Conservation (phyloP, 2,329 filamentous ascomycete genomes). For the Aureobasidium sp. region DNA sequence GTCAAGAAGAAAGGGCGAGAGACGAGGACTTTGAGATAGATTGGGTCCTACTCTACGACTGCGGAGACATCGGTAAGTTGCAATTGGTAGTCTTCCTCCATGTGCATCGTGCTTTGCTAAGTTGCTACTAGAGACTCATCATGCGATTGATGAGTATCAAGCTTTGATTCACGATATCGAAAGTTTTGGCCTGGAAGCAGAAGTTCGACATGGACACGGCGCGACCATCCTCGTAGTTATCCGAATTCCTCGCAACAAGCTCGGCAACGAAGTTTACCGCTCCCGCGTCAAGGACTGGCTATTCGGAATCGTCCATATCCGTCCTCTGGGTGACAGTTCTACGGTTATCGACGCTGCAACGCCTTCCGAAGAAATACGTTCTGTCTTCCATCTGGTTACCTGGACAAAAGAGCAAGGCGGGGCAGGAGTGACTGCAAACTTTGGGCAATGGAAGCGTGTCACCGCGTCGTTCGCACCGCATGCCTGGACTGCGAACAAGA, state of each 20-base stretch:
- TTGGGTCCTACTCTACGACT: neutral
- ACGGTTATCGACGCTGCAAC: slow-evolving; percentile 1
- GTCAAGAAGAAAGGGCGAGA: neutral
- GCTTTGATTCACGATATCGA: neutral
- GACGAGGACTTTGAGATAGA: slow-evolving; percentile 10
- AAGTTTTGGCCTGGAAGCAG: neutral
- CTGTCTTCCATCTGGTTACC: slow-evolving; percentile 2
- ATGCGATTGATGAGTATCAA: neutral
- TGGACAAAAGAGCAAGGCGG: slow-evolving; percentile 12
- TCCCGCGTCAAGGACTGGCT: slow-evolving; percentile 9
- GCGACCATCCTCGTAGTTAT: neutral
- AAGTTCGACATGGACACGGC: slow-evolving; percentile 4
- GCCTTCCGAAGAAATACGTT: neutral
- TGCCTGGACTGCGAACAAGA: neutral
- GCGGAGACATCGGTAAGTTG: neutral
- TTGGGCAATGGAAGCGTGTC: neutral
- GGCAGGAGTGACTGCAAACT: neutral
- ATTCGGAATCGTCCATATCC: neutral
- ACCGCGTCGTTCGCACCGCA: slow-evolving; percentile 4
- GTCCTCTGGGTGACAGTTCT: neutral
- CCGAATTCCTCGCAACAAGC: neutral
- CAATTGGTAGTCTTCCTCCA: neutral
- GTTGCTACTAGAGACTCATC: neutral
- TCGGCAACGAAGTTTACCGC: slow-evolving; percentile 4
- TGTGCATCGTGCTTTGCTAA: neutral